Conservation (phyloP, 441 rosid genomes). For the Adansonia gregorii region DNA sequence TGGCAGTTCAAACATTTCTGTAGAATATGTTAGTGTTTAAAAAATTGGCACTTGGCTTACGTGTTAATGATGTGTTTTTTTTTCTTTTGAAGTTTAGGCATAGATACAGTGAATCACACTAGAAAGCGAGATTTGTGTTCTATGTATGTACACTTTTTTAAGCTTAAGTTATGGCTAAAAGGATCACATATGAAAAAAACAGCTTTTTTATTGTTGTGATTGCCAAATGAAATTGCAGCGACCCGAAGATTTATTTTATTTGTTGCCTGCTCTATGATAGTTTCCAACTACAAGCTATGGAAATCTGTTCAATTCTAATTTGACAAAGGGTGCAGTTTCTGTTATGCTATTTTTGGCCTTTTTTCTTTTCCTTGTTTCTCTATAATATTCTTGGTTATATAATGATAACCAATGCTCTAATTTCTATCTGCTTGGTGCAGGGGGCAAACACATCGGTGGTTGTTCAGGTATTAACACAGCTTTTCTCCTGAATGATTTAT, state of each 20-base stretch:
- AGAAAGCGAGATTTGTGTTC: background rate
- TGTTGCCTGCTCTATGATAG: background rate
- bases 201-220: background rate
- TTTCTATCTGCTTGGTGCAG: slow-evolving; percentile 41
- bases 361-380: background rate
- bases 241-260: background rate
- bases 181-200: background rate
- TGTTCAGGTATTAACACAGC: slow-evolving; percentile 65
- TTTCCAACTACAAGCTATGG: background rate
- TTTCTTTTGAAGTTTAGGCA: background rate
- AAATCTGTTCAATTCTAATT: background rate
- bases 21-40: background rate
- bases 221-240: background rate
- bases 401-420: slow-evolving; percentile 16
- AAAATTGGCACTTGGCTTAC: background rate
- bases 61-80: background rate
- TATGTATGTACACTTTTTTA: background rate
- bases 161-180: background rate
- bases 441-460: slow-evolving; percentile 90
- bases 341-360: background rate
- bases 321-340: background rate
- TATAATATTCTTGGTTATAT: background rate
- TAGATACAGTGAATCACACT: background rate
- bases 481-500: background rate
- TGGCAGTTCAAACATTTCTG: background rate